Percentiles rank a stretch among this genome's conserved stretches.
Conservation (phyloP, 2,329 filamentous ascomycete species). For the Nothophoma quercina region DNA sequence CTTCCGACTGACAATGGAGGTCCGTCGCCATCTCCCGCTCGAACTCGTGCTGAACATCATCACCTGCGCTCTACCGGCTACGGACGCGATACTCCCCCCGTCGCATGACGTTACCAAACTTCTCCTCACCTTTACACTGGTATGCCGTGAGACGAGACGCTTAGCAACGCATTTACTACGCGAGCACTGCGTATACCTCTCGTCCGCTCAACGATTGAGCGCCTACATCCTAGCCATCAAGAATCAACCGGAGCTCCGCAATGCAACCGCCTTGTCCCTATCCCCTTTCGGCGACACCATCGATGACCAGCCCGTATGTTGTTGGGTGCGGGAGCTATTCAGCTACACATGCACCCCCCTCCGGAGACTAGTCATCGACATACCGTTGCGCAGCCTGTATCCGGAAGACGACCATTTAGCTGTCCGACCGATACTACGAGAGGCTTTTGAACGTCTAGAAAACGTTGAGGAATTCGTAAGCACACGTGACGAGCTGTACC, state of each 20-base stretch:
- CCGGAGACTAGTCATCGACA: conserved; percentile 57
- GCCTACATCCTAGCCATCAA: conserved; percentile 29
- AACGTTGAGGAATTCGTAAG: conserved; percentile 59
- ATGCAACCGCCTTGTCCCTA: conserved; percentile 51
- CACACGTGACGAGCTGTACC: conserved; percentile 56
- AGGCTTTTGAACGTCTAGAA: conserved; percentile 56
- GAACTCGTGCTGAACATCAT: conserved; percentile 41
- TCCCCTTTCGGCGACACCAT: conserved; percentile 48
- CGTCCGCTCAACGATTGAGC: conserved; percentile 45
- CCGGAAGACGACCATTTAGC: conserved; percentile 53
- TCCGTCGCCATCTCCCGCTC: conserved; percentile 28
- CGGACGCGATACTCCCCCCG: conserved; percentile 42
- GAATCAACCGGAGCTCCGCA: conserved; percentile 20
- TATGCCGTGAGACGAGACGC: conserved; percentile 54
- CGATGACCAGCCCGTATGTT: conserved; percentile 53
- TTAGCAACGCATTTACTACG: conserved; percentile 55
- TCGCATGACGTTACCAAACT: conserved; percentile 54
- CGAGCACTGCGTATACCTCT: conserved; percentile 56
- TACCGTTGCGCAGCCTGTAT: conserved; percentile 57
- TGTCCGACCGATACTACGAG: conserved; percentile 51
- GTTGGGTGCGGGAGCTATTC: conserved; percentile 55
- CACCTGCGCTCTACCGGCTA: conserved; percentile 28
- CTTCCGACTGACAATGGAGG: conserved; percentile 11
- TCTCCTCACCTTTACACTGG: conserved; percentile 55
- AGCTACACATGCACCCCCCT: conserved; percentile 52